Evolutionary conservation across 2,329 filamentous ascomycete genomes (phyloP).

Genomic region (Colletotrichum tanaceti): DNA sequence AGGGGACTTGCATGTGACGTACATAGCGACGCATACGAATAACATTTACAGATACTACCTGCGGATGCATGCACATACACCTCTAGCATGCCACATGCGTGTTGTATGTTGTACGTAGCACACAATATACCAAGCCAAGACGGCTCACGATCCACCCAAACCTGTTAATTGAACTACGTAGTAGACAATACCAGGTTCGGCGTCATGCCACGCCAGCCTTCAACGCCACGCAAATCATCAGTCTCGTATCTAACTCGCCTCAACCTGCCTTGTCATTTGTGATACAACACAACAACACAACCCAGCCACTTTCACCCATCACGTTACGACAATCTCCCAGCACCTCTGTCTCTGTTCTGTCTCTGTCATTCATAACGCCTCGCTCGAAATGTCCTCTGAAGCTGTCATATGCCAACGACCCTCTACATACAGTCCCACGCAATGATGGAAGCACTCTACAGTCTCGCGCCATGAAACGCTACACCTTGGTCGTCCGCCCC

Average conservation of each 20-base stretch:
- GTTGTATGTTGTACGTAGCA: too few relatives aligned
- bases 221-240: background rate
- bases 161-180: background rate
- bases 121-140: too few relatives aligned
- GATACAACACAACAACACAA: slow-evolving; percentile 17
- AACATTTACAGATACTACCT: too few relatives aligned
- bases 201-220: background rate
- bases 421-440: background rate
- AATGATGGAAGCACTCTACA: background rate
- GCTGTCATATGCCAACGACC: background rate
- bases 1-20: slow-evolving; percentile 35
- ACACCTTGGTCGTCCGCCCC: slow-evolving; percentile 44
- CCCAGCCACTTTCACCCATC: slow-evolving; percentile 1
- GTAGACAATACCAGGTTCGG: background rate
- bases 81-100: too few relatives aligned
- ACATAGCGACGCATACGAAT: background rate
- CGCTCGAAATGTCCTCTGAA: background rate
- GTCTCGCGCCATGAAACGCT: background rate
- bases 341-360: too few relatives aligned
- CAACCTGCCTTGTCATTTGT: background rate
- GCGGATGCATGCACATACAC: too few relatives aligned
- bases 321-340: too few relatives aligned
- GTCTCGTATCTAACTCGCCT: background rate
- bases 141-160: background rate
- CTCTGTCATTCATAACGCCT: background rate